These are phyloP conservation scores for Aspergillus steynii DNA, from an alignment of 495 filamentous ascomycete species.

Conservation along the genomic window DNA sequence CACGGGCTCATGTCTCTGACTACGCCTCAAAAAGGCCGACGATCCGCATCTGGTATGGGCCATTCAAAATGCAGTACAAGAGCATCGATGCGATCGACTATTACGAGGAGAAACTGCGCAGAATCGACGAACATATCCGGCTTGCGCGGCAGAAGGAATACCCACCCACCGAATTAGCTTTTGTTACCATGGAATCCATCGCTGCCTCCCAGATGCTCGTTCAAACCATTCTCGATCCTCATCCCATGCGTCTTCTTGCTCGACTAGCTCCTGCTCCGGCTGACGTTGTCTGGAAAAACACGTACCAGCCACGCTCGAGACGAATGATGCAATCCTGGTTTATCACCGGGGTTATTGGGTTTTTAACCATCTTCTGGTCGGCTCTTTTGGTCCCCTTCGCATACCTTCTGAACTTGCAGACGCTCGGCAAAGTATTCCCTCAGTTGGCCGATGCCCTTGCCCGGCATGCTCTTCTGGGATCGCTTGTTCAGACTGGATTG, in stretches of 20 bases:
- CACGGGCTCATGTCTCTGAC: slow-evolving; percentile 34
- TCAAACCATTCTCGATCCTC: slow-evolving; percentile 87
- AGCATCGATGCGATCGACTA: slow-evolving; percentile 91
- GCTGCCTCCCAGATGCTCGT: slow-evolving; percentile 92
- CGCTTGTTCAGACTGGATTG: slow-evolving; percentile 82
- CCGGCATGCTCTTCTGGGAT: slow-evolving; percentile 63
- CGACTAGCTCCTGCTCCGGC: slow-evolving; percentile 83
- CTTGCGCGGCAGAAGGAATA: slow-evolving; percentile 74
- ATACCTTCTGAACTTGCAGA: slow-evolving; percentile 71
- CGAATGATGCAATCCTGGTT: slow-evolving; percentile 77
- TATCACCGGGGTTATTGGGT: slow-evolving; percentile 75
- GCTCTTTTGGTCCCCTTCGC: slow-evolving; percentile 80
- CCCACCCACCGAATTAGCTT: slow-evolving; percentile 76
- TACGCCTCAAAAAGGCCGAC: slow-evolving; percentile 61
- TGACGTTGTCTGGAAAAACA: slow-evolving; percentile 92
- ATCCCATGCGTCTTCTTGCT: slow-evolving; percentile 79
- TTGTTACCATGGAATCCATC: slow-evolving; percentile 96
- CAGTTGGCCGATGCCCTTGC: slow-evolving; percentile 67
- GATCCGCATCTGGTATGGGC: slow-evolving; percentile 76
- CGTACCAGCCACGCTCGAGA: slow-evolving; percentile 73
- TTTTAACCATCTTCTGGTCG: slow-evolving; percentile 89
- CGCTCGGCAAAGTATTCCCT: slow-evolving; percentile 71
- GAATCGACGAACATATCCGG: slow-evolving; percentile 74
- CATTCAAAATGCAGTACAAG: slow-evolving; percentile 67
- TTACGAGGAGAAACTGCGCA: slow-evolving; percentile 82